A percentile compares a stretch with the other conserved stretches of the same genome.
phyloP scores from a whole-genome alignment of 2,329 filamentous ascomycete genomes.

The Penicillium sp. region DNA sequence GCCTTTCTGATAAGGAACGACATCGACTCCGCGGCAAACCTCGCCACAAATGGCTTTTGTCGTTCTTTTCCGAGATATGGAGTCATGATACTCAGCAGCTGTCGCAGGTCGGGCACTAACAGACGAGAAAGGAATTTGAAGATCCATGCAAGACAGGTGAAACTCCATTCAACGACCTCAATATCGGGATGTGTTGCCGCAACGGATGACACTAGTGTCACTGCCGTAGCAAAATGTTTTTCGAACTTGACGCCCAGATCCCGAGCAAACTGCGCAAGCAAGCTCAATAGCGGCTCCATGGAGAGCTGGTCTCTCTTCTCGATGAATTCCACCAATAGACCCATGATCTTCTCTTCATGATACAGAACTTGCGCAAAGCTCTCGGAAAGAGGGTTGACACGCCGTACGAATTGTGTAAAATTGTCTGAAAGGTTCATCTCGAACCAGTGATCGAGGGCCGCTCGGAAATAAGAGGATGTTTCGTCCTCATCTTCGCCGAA shows the following conservation, averaged over 20 bases:
- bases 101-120: constrained; percentile 78
- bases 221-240: constrained; percentile 75
- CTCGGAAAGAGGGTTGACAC: constrained; percentile 76
- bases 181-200: constrained; percentile 75
- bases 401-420: constrained; percentile 74
- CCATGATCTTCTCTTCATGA: constrained; percentile 83
- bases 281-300: constrained; percentile 79
- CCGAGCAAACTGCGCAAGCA: constrained; percentile 93
- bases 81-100: constrained; percentile 78
- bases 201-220: constrained; percentile 73
- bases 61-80: constrained; percentile 79
- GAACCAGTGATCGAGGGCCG: constrained; percentile 80
- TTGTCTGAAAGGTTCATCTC: constrained; percentile 85
- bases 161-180: constrained; percentile 96
- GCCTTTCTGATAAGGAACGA: constrained; percentile 92
- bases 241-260: constrained; percentile 87
- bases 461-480: constrained; percentile 82
- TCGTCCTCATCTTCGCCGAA: constrained; percentile 74
- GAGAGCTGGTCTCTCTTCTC: constrained; percentile 73
- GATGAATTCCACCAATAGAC: constrained; percentile 72
- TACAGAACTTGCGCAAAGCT: constrained; percentile 90
- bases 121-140: constrained; percentile 96
- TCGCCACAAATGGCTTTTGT: constrained; percentile 81
- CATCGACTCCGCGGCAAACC: constrained; percentile 91
- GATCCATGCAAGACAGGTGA: constrained; percentile 87